Conservation (phyloP, 73 alveolate species). For the Durusdinium trenchii region DNA sequence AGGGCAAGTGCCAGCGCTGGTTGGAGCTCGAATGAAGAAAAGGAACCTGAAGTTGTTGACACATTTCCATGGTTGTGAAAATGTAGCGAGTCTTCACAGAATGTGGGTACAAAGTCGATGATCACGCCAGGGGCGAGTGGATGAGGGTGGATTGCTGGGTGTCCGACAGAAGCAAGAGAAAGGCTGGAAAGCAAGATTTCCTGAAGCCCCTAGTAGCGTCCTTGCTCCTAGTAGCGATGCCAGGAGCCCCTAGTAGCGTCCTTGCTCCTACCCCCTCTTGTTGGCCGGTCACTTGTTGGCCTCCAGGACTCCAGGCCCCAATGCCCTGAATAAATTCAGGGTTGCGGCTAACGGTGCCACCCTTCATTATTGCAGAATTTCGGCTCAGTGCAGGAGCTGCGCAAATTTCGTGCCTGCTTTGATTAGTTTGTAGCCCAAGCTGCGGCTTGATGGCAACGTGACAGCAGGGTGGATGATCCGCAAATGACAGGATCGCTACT, state of each 20-base stretch:
- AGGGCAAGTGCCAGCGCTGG: background rate
- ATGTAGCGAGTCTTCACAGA: background rate
- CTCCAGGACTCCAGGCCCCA: no score
- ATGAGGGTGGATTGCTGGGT: background rate
- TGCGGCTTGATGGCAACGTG: background rate
- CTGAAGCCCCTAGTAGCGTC: no score
- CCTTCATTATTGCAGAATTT: background rate
- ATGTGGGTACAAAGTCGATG: background rate
- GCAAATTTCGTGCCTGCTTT: no score
- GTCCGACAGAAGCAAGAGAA: background rate
- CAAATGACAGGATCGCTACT: slow-evolving; percentile 18
- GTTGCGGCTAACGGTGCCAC: no score
- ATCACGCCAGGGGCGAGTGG: background rate
- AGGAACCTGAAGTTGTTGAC: background rate
- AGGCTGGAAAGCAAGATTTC: no score
- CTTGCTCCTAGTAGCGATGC: no score
- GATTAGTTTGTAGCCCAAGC: no score
- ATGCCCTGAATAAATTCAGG: no score
- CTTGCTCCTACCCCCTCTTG: no score
- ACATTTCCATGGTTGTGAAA: background rate
- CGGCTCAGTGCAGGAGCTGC: background rate
- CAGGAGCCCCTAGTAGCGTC: no score
- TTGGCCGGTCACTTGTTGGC: no score
- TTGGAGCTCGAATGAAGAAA: slow-evolving; percentile 11
- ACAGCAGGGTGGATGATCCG: background rate